These are phyloP conservation scores for Zygnema cylindricum DNA, from an alignment of 139 green algal genomes.

Conservation along the genomic window DNA sequence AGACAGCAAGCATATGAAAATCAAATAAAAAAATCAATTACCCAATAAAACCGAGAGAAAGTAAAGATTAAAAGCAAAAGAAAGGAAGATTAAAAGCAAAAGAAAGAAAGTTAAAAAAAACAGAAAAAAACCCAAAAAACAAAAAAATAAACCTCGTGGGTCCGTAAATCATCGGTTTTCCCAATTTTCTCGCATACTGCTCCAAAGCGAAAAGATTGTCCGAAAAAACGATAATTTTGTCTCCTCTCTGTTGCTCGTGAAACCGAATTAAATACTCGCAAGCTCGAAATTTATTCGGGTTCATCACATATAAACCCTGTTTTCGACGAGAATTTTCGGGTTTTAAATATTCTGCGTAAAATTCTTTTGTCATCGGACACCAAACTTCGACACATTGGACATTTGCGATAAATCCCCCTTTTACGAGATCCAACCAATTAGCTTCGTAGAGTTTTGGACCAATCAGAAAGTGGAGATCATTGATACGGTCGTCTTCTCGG, in stretches of 20 bases:
- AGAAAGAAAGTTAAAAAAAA: neutral
- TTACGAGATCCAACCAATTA: slow-evolving; percentile 98
- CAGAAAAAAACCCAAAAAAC: neutral
- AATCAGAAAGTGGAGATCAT: slow-evolving; percentile 99
- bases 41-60: too few relatives aligned
- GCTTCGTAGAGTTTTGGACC: slow-evolving; percentile 98
- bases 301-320: slow-evolving; percentile 96
- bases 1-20: too few relatives aligned
- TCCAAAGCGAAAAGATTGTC: slow-evolving; percentile 98
- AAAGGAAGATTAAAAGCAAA: neutral
- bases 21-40: too few relatives aligned
- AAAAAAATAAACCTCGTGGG: slow-evolving; percentile 70
- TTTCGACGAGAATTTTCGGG: slow-evolving; percentile 66
- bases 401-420: slow-evolving; percentile 95
- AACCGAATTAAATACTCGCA: slow-evolving; percentile 95
- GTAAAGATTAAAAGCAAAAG: neutral
- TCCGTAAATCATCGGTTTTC: slow-evolving; percentile 94
- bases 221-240: slow-evolving; percentile 96
- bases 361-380: slow-evolving; percentile 95
- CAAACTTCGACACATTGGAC: slow-evolving; percentile 98
- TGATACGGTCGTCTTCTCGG: slow-evolving; percentile 86
- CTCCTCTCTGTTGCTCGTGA: slow-evolving; percentile 84
- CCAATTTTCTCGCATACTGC: slow-evolving; percentile 87
- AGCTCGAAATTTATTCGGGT: slow-evolving; percentile 94
- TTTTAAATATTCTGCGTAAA: slow-evolving; percentile 92